Percentiles rank a stretch among this genome's conserved stretches.
Conservation (phyloP, 345 rosid species). For the Gossypium rotundifolium region DNA sequence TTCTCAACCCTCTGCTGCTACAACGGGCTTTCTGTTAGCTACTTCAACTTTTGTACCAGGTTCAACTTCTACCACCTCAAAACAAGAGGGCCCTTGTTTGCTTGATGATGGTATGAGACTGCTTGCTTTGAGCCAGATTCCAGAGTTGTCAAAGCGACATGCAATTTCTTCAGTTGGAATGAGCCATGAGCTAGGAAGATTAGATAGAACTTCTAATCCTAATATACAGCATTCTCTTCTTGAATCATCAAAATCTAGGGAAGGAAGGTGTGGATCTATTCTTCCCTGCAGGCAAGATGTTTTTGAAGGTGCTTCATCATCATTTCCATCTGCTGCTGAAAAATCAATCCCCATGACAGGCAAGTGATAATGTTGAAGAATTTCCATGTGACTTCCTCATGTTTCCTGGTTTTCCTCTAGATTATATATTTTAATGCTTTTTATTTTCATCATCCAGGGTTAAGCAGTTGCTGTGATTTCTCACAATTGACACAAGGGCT, state of each 20-base stretch:
- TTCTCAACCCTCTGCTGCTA: constrained; percentile 20
- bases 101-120: constrained; percentile 40
- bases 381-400: constrained; percentile 10
- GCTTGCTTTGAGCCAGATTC: constrained; percentile 36
- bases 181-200: constrained; percentile 21
- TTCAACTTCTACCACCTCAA: constrained; percentile 14
- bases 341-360: constrained; percentile 18
- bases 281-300: constrained; percentile 13
- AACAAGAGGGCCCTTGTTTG: constrained; percentile 23
- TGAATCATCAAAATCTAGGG: constrained; percentile 22
- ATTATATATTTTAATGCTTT: background rate
- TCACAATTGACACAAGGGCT: constrained; percentile 19
- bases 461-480: constrained; percentile 19
- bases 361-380: constrained; percentile 7
- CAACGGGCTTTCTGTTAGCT: constrained; percentile 18
- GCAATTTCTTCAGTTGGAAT: constrained; percentile 23
- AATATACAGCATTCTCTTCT: constrained; percentile 18
- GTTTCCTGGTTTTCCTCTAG: background rate
- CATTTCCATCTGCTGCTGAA: constrained; percentile 16
- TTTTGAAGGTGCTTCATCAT: constrained; percentile 18
- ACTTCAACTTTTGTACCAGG: constrained; percentile 17
- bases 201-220: constrained; percentile 16
- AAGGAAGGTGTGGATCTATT: constrained; percentile 15
- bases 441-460: constrained; percentile 22
- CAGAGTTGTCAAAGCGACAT: constrained; percentile 38